phyloP scores from a whole-genome alignment of 2,329 filamentous ascomycete genomes.

The Curvularia sp. region DNA sequence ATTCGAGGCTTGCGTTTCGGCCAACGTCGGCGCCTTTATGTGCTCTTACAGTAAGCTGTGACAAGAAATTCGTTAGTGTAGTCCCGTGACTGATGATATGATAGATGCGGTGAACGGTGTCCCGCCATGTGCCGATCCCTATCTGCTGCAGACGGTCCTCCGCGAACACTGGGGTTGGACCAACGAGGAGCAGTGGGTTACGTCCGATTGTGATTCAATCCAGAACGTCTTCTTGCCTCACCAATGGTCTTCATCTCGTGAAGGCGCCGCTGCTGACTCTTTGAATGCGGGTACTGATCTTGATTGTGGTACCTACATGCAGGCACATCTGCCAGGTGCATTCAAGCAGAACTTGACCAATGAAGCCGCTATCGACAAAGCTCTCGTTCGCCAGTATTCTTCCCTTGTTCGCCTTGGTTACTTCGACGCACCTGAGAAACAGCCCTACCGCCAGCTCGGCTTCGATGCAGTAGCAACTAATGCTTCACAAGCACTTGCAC shows the following conservation, averaged over 20 bases:
- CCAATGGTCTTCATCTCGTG: conserved; percentile 41
- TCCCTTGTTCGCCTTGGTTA: conserved; percentile 61
- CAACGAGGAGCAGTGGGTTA: conserved; percentile 66
- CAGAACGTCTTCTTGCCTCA: conserved; percentile 64
- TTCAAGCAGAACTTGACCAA: conserved; percentile 36
- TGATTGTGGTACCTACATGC: conserved; percentile 36
- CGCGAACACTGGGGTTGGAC: conserved; percentile 71
- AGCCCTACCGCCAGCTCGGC: conserved; percentile 34
- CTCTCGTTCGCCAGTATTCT: conserved; percentile 62
- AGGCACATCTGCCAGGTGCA: conserved; percentile 29
- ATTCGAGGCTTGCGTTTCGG: conserved; percentile 62
- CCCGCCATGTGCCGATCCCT: conserved; percentile 68
- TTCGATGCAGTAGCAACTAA: conserved; percentile 59
- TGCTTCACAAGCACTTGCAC: conserved; percentile 62
- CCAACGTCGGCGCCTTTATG: conserved; percentile 61
- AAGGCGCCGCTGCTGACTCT: conserved; percentile 37
- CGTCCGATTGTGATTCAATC: conserved; percentile 69
- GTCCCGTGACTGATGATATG: conserved; percentile 47
- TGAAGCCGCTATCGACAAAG: conserved; percentile 57
- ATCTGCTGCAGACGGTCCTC: conserved; percentile 68
- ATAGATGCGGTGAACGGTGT: conserved; percentile 67
- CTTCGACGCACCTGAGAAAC: conserved; percentile 49
- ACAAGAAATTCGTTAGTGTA: neutral
- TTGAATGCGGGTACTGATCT: conserved; percentile 38
- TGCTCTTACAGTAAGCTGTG: conserved; percentile 55